Evolutionary conservation across 2,329 filamentous ascomycete species (phyloP).

Genomic region (Ceratocystis albifundus): DNA sequence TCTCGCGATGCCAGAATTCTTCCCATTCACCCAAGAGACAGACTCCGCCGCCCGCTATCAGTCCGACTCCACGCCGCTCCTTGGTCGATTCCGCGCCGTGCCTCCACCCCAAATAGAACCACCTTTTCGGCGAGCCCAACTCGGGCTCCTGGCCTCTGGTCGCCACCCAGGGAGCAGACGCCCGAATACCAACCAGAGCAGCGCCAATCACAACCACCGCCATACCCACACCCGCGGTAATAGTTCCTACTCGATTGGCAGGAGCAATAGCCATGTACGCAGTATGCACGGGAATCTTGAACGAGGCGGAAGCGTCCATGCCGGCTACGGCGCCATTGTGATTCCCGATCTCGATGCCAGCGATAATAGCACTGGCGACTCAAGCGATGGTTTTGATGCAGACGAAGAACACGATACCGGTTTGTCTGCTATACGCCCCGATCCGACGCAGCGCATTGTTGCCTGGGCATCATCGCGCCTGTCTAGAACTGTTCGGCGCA

Average conservation of each 20-base stretch:
- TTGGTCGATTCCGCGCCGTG: conserved; percentile 55
- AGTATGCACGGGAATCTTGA: conserved; percentile 1
- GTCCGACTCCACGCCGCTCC: conserved; percentile 47
- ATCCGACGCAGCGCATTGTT: not conserved
- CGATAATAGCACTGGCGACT: conserved; percentile 28
- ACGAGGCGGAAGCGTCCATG: conserved; percentile 41
- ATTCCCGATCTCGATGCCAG: conserved; percentile 33
- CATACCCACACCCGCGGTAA: conserved; percentile 25
- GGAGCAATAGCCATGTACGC: conserved; percentile 31
- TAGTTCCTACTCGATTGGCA: conserved; percentile 31
- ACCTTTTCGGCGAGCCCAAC: conserved; percentile 20
- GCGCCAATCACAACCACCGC: conserved; percentile 23
- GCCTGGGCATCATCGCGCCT: conserved; percentile 25
- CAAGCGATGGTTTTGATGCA: conserved; percentile 25
- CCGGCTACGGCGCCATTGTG: conserved; percentile 45
- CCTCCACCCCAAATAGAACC: conserved; percentile 32
- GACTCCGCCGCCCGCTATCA: conserved; percentile 44
- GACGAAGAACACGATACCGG: conserved; percentile 20
- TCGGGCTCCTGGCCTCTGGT: conserved; percentile 19
- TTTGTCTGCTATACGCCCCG: not conserved
- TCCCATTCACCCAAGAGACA: conserved; percentile 54
- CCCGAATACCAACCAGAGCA: conserved; percentile 23
- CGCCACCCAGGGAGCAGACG: conserved; percentile 17
- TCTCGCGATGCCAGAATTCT: conserved; percentile 49
- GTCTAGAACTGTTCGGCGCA: conserved; percentile 25